A percentile compares a stretch with the other conserved stretches of the same genome.
Evolutionary conservation across 2,329 filamentous ascomycete genomes (phyloP).

Genomic region (Aspergillus hortae): DNA sequence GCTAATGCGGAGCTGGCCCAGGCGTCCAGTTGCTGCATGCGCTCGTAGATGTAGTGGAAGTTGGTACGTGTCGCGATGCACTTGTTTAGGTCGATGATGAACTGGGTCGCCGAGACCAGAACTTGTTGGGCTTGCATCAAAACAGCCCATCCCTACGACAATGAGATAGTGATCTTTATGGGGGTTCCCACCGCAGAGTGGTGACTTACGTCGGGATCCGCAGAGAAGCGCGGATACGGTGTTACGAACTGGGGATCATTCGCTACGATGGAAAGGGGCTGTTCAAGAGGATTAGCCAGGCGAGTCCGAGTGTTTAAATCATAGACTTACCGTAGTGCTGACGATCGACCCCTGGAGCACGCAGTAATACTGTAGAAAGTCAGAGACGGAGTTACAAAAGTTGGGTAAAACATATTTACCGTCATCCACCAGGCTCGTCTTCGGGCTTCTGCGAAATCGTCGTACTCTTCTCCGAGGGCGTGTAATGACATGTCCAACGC

Average conservation of each 20-base stretch:
- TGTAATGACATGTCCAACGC: slow-evolving; percentile 44
- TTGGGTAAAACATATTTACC: slow-evolving; percentile 22
- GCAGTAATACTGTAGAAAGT: slow-evolving; percentile 38
- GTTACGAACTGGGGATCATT: slow-evolving; percentile 43
- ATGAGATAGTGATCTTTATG: neutral
- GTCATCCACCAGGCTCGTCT: slow-evolving; percentile 49
- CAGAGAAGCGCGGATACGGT: slow-evolving; percentile 37
- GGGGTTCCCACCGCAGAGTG: neutral
- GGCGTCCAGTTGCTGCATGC: slow-evolving; percentile 41
- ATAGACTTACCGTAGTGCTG: slow-evolving; percentile 37
- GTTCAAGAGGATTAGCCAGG: slow-evolving; percentile 10
- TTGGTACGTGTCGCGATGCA: slow-evolving; percentile 32
- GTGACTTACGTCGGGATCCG: slow-evolving; percentile 38
- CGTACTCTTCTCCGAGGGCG: slow-evolving; percentile 28
- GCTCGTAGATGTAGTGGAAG: slow-evolving; percentile 37
- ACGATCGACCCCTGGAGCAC: slow-evolving; percentile 45
- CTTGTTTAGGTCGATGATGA: slow-evolving; percentile 39
- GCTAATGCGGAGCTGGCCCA: slow-evolving; percentile 37
- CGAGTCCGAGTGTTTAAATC: neutral
- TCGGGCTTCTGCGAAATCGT: slow-evolving; percentile 39
- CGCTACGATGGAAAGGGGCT: slow-evolving; percentile 42
- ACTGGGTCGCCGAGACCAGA: slow-evolving; percentile 40
- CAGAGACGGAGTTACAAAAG: neutral
- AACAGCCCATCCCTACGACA: slow-evolving; percentile 39
- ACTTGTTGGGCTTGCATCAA: slow-evolving; percentile 43